A percentile compares a stretch with the other conserved stretches of the same genome.
Evolutionary conservation across 352 stramenopile species (phyloP).

Genomic region (Phytophthora melonis): DNA sequence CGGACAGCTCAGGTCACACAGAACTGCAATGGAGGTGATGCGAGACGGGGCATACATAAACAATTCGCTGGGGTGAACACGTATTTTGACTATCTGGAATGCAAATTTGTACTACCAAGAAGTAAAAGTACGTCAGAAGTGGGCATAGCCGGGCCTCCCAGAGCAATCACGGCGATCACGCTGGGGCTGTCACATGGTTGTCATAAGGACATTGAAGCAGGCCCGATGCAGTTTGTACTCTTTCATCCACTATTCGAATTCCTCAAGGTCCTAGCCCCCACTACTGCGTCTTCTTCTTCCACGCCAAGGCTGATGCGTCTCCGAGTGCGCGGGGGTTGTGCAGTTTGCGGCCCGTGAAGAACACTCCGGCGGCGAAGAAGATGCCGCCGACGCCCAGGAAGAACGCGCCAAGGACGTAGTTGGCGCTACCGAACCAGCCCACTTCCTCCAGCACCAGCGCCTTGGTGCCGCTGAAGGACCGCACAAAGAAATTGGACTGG

Average conservation of each 20-base stretch:
- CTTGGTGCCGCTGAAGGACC: constrained; percentile 71
- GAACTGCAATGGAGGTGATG: background rate
- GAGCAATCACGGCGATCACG: constrained; percentile 20
- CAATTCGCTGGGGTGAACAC: constrained; percentile 26
- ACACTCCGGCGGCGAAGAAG: constrained; percentile 55
- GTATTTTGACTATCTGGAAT: background rate
- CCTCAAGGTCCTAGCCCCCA: background rate
- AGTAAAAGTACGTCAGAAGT: constrained; percentile 23
- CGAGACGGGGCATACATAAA: constrained; percentile 14
- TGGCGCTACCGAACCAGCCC: constrained; percentile 76
- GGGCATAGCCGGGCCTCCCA: constrained; percentile 4
- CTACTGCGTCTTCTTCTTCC: constrained; percentile 66
- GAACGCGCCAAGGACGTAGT: constrained; percentile 59
- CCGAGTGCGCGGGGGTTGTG: constrained; percentile 57
- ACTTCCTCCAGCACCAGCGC: constrained; percentile 72
- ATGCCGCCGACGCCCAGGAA: constrained; percentile 67
- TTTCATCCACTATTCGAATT: constrained; percentile 10
- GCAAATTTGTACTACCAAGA: background rate
- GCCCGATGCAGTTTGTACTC: background rate
- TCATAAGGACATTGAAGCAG: background rate
- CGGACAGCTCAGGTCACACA: constrained; percentile 6
- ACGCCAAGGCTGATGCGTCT: constrained; percentile 59
- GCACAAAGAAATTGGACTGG: constrained; percentile 85
- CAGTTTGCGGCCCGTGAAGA: constrained; percentile 62
- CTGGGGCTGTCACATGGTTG: constrained; percentile 14